Evolutionary conservation across 495 filamentous ascomycete genomes (phyloP), one percentile per base, ranked within the genome.

Genomic region (Evernia prunastri): DNA sequence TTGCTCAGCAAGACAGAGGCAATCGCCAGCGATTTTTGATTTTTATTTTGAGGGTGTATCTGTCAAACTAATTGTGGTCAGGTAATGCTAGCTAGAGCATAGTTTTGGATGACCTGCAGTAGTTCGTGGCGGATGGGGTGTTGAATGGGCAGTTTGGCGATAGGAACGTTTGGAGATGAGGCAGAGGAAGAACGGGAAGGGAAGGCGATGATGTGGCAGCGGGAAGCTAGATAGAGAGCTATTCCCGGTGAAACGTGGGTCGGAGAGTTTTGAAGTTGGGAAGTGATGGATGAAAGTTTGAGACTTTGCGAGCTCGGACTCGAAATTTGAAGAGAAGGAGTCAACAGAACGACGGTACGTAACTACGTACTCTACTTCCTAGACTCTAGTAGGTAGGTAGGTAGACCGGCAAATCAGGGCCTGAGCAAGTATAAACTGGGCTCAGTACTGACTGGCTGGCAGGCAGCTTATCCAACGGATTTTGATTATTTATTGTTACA

Each of bases 241-340:
- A 63, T 42, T 57, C 51, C 35, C 57, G 61, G 17, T 63, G 61
- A 63, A 63, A 63, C 61, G 61, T 43, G 61, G 39, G 49, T 49
- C 54, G 37, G 51, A 63, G 47, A 33, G 42, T 63, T 42, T 57
- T 29, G 39, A 35, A 33, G 31, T n/a, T n/a, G 27, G 31, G 20
- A 20, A 42, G 29, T 35, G 35, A 43, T 12, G 23, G 42, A 35
- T 17, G 39, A 47, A 29, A 45, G 37, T 40, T 39, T 35, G 56
- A 58, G 27, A 39, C 15, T 9, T 39, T n/a, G 42, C 10, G 42
- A 43, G 20, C 42, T n/a, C n/a, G 42, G 42, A 42, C 40, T 10
- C 9, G 36, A 39, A n/a, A n/a, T n/a, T n/a, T n/a, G n/a, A n/a
- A n/a, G n/a, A n/a, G n/a, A n/a, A n/a, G n/a, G n/a, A n/a, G n/a